phyloP scores from a whole-genome alignment of 495 filamentous ascomycete species.

The Neohortaea acidophila region DNA sequence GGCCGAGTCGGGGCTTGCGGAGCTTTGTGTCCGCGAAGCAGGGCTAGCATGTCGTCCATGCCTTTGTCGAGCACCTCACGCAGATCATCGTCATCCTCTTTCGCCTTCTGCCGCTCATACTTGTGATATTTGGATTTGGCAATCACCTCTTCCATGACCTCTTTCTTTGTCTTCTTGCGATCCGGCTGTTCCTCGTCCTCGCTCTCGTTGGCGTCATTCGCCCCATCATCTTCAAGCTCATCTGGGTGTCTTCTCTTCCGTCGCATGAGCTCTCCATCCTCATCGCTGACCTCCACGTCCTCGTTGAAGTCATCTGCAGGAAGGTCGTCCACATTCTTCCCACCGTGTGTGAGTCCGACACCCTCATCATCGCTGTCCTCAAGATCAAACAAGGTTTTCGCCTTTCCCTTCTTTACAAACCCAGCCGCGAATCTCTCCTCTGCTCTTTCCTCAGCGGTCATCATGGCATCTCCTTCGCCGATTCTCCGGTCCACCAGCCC shows the following conservation, averaged over 20 bases:
- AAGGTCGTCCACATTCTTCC: constrained; percentile 46
- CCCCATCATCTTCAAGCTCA: constrained; percentile 24
- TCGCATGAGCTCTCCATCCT: constrained; percentile 36
- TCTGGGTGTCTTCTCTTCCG: constrained; percentile 32
- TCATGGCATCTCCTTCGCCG: constrained; percentile 83
- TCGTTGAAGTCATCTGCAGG: constrained; percentile 60
- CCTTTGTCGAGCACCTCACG: constrained; percentile 64
- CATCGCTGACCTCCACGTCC: constrained; percentile 35
- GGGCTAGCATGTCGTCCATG: constrained; percentile 59
- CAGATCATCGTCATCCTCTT: constrained; percentile 90
- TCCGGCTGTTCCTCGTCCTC: constrained; percentile 37
- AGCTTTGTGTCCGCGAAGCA: constrained; percentile 40
- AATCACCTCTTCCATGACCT: constrained; percentile 95
- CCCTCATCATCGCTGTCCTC: constrained; percentile 63
- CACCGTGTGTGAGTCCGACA: constrained; percentile 59
- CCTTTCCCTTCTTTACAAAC: constrained; percentile 57
- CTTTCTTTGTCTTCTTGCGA: constrained; percentile 79
- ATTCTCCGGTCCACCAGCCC: constrained; percentile 87
- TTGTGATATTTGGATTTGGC: constrained; percentile 93
- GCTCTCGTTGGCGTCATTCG: constrained; percentile 29
- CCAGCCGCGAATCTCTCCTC: constrained; percentile 78
- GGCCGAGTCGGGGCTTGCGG: constrained; percentile 30
- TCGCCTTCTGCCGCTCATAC: constrained; percentile 77
- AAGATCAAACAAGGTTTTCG: constrained; percentile 68
- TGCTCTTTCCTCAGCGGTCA: constrained; percentile 89